Conservation (phyloP, 352 stramenopile species). For the Pythium coloratum region DNA sequence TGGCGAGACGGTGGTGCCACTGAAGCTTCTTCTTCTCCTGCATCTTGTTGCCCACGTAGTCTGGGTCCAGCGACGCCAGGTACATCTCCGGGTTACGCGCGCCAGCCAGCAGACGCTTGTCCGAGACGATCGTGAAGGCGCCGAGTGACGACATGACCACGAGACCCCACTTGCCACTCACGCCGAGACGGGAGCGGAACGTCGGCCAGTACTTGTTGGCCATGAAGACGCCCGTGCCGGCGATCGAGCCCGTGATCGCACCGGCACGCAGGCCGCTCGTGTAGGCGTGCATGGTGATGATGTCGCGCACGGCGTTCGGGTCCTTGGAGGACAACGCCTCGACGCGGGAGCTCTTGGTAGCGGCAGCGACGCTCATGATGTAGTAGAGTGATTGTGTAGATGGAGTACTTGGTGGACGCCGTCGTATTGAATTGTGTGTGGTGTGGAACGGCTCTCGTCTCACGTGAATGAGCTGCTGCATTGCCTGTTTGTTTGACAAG, state of each 20-base stretch:
- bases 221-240: slow-evolving; percentile 32
- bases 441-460: slow-evolving; percentile 1
- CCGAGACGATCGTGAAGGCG: slow-evolving; percentile 63
- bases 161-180: slow-evolving; percentile 74
- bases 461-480: slow-evolving; percentile 3
- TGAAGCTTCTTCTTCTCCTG: slow-evolving; percentile 41
- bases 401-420: not conserved
- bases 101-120: slow-evolving; percentile 54
- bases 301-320: slow-evolving; percentile 56
- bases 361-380: slow-evolving; percentile 9
- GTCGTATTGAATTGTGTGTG: not conserved
- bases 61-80: slow-evolving; percentile 48
- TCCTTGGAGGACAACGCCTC: slow-evolving; percentile 28
- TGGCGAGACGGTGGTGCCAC: slow-evolving; percentile 59
- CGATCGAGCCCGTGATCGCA: slow-evolving; percentile 31
- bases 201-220: slow-evolving; percentile 60
- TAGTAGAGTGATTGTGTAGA: slow-evolving; percentile 17
- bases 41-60: slow-evolving; percentile 36
- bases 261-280: slow-evolving; percentile 53
- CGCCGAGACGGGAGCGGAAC: slow-evolving; percentile 64
- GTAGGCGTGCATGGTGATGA: slow-evolving; percentile 74
- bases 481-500: not conserved
- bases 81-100: slow-evolving; percentile 71
- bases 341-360: slow-evolving; percentile 17
- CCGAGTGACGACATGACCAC: slow-evolving; percentile 60